Evolutionary conservation across 129 eudicot genomes (phyloP), one percentile per base, ranked within the genome.

Genomic region (Helianthus tuberosus): DNA sequence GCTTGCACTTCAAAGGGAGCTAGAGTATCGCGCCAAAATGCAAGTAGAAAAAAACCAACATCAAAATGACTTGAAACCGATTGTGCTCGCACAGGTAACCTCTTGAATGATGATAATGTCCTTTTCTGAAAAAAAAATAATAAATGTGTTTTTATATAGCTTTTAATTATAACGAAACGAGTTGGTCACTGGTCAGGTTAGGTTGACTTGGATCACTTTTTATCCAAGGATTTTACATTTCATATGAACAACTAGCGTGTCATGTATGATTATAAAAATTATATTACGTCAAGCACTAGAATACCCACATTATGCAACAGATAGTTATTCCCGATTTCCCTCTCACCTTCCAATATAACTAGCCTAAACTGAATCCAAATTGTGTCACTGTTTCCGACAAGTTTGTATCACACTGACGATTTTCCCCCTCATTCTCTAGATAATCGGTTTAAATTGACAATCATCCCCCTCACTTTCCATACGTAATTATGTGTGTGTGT

Each of bases 1-100:
- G 71, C 82, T 85, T 68, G 89, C 89, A 66, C 63, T 82, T 15
- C 53, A 76, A 82, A 67, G 86, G 77, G 89, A 85, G 77, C 61
- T 82, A 9, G 86, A 72, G 62, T 85, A 85, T 69, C 81, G 86
- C 51, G 79, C 55, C 29, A 85, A 82, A 81, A 82, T 82, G 84
- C 82, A 85, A 68, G 23, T 7, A 16, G 59, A 39, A 67, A 79
- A 61, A 54, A 43, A 57, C 15, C 81, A 53, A 70, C 72, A 36
- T 52, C 82, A 63, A 57, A 66, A 6, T 25, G 72, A 64, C 59
- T 75, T 75, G 15, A 75, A 70, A 75, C 78, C 82, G n/a, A 25
- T 85, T 11, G 48, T 67, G 1, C 82, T 59, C 29, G 35, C 64
- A 11, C 82, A 79, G 84, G 86, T 85, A 69, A 75, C 71, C 53